These are phyloP conservation scores for Penicillium sclerotigenum DNA, from an alignment of 2,329 filamentous ascomycete genomes.

Conservation along the genomic window DNA sequence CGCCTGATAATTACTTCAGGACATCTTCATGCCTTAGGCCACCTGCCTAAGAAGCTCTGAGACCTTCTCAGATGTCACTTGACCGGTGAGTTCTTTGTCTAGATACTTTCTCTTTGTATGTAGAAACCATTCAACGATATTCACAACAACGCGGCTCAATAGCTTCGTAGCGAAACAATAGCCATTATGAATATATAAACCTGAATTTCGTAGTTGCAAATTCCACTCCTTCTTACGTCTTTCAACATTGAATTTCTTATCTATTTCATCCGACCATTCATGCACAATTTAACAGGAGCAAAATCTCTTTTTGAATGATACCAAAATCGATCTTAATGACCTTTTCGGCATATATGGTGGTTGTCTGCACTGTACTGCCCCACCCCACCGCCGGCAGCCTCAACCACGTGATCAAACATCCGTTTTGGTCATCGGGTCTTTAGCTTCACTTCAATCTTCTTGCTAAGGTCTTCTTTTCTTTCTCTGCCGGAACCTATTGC, in stretches of 20 bases:
- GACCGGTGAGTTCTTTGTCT: neutral
- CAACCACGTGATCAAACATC: conserved; percentile 36
- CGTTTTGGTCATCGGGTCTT: conserved; percentile 5
- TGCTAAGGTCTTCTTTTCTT: neutral
- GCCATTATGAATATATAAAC: neutral
- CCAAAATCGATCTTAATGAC: neutral
- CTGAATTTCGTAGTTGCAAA: neutral
- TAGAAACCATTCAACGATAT: neutral
- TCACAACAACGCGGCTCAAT: neutral
- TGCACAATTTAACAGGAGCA: too few species aligned
- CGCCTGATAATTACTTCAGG: neutral
- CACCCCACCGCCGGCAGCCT: conserved; percentile 76
- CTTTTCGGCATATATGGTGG: neutral
- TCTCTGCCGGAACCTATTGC: neutral
- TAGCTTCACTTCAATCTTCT: conserved; percentile 1
- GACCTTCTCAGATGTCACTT: neutral
- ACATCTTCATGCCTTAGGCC: neutral
- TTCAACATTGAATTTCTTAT: neutral
- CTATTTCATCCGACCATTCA: neutral
- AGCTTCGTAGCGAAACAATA: neutral
- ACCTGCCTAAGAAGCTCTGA: neutral
- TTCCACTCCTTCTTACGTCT: neutral
- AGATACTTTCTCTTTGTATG: neutral
- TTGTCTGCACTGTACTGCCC: neutral
- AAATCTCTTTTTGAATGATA: neutral